Evolutionary conservation across 2,329 filamentous ascomycete species (phyloP), one percentile per base, ranked within the genome.

Genomic region (Penicillium sclerotigenum): DNA sequence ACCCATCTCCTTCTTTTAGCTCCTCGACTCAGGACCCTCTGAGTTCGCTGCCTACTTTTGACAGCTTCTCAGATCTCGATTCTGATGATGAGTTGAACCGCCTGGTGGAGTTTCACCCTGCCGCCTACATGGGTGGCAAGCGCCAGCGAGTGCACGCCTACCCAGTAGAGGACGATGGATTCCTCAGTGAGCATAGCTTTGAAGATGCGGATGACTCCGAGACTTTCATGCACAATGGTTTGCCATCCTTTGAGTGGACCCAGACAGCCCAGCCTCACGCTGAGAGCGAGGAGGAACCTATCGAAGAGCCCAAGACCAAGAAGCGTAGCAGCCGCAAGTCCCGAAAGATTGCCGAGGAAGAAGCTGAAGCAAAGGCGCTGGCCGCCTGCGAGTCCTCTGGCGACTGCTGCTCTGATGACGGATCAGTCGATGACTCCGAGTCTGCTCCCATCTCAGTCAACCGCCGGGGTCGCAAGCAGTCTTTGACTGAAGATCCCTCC

Each of bases 391-490:
- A 54, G 28, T 54, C 53, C 33, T 52, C 53, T 8, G 72, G 31
- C 16, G 53, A 55, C 47, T 55, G 53, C 47, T 55, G 53, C 47
- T 55, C 73, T 57, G 74, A 78, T 7, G 62, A 79, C 63, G 71
- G 83, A 73, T 68, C 81, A 75, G 69, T 55, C 2, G 53, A 75
- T 52, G 75, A 75, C 71, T 77, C 79, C 16, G 71, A 72, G 24
- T 59, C 65, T 49, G 65, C 72, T 4, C 70, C 69, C 10, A 69
- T 74, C 9, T 88, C 88, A 10, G 84, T 89, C 65, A 96, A 90
- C 77, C 92, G 94, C 63, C 92, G 94, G 57, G 94, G 94, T 58
- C 92, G 94, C 76, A 99, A 99, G 86, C 94, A 99, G 79, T 97
- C 94, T 1, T 78, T 97, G 67, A 97, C 94, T 5, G 94, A 97